A percentile compares a stretch with the other conserved stretches of the same genome.
Evolutionary conservation across 345 rosid genomes (phyloP).

Genomic region (Balakata baccata): DNA sequence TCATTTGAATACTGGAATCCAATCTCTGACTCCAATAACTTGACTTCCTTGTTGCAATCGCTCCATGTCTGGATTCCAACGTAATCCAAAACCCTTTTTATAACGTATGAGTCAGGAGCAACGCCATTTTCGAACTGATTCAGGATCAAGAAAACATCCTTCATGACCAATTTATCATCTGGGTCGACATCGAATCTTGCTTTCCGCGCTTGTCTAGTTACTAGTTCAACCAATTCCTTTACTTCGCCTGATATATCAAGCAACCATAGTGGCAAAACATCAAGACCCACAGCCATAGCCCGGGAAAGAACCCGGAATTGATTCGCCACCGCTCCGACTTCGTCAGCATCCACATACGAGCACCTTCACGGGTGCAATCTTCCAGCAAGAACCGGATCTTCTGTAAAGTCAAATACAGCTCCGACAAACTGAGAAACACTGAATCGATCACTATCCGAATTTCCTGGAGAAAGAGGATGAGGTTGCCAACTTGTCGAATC

Average conservation of each 20-base stretch:
- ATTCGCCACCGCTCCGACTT: constrained; percentile 52
- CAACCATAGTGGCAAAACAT: constrained; percentile 48
- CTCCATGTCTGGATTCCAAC: constrained; percentile 61
- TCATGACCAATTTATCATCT: constrained; percentile 38
- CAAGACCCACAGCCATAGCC: constrained; percentile 52
- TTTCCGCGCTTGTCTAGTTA: constrained; percentile 49
- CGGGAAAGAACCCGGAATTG: constrained; percentile 47
- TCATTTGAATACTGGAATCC: constrained; percentile 25
- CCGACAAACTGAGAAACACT: constrained; percentile 49
- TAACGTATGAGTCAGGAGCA: constrained; percentile 32
- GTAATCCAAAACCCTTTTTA: constrained; percentile 43
- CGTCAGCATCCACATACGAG: constrained; percentile 54
- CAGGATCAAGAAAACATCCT: constrained; percentile 40
- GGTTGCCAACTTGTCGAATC: constrained; percentile 48
- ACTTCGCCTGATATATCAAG: constrained; percentile 47
- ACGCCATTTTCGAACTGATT: constrained; percentile 45
- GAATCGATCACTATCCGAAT: constrained; percentile 27
- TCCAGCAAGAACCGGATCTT: constrained; percentile 51
- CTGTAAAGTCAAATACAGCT: constrained; percentile 67
- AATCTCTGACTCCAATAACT: constrained; percentile 54
- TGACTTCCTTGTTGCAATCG: constrained; percentile 52
- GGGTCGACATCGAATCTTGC: constrained; percentile 42
- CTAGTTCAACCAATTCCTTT: constrained; percentile 45
- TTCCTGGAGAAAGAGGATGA: constrained; percentile 51
- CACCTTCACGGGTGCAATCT: constrained; percentile 62